A percentile compares a stretch with the other conserved stretches of the same genome.
phyloP scores from a whole-genome alignment of 1,284 basidiomycete species.

The Rhodotorula sp. region DNA sequence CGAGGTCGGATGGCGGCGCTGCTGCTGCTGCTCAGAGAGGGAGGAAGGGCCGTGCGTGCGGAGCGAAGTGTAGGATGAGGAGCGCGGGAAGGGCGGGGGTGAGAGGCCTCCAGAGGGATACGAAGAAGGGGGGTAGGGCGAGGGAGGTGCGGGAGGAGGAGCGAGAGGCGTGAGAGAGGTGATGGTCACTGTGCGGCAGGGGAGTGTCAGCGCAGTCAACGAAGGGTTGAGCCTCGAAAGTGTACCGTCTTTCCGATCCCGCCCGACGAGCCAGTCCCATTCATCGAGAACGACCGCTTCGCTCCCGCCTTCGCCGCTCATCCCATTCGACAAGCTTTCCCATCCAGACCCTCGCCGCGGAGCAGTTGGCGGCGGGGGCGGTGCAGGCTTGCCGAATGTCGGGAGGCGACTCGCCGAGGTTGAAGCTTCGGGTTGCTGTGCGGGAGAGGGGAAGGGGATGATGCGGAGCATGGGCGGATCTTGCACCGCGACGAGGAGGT shows the following conservation, averaged over 20 bases:
- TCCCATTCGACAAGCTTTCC: conserved; percentile 8
- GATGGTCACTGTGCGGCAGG: conserved; percentile 17
- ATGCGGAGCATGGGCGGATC: conserved; percentile 42
- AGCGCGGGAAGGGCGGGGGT: not conserved
- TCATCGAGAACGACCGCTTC: conserved; percentile 33
- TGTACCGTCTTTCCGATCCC: conserved; percentile 25
- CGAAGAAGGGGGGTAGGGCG: not conserved
- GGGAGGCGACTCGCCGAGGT: not conserved
- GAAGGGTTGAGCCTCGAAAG: not conserved
- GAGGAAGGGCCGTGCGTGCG: not conserved
- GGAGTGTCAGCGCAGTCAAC: not conserved
- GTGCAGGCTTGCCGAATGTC: not conserved
- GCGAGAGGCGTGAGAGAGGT: conserved; percentile 14
- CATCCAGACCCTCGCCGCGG: conserved; percentile 27
- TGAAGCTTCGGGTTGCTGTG: not conserved
- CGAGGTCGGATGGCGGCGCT: conserved; percentile 44
- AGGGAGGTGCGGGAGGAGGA: not conserved
- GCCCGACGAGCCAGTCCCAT: conserved; percentile 37
- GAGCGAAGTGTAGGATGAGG: not conserved
- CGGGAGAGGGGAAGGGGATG: conserved; percentile 38
- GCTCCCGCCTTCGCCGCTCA: conserved; percentile 10
- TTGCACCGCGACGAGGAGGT: conserved; percentile 38
- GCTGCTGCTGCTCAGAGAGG: not conserved
- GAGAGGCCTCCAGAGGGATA: not conserved
- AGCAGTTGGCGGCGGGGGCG: not conserved